A percentile compares a stretch with the other conserved stretches of the same genome.
phyloP scores from a whole-genome alignment of 2,329 filamentous ascomycete genomes.

The Meredithiella fracta region DNA sequence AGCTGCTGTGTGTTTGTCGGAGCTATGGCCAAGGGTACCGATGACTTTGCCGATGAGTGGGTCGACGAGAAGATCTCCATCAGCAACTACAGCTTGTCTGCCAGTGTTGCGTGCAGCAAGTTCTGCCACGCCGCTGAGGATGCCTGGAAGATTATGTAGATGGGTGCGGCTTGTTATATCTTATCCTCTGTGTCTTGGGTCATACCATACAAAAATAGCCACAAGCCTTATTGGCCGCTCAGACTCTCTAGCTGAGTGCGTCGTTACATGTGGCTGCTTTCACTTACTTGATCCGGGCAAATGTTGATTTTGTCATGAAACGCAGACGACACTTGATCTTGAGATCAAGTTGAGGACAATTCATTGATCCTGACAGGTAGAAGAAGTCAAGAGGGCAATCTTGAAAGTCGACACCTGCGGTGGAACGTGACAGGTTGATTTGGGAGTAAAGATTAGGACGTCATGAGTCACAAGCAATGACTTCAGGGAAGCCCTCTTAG shows the following conservation, averaged over 20 bases:
- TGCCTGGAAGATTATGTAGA: constrained; percentile 79
- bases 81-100: constrained; percentile 93
- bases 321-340: not conserved
- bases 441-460: no score
- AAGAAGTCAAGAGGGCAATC: not conserved
- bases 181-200: not conserved
- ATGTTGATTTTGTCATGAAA: not conserved
- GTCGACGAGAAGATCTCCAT: constrained; percentile 97
- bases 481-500: not conserved
- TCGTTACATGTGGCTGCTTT: not conserved
- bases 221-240: not conserved
- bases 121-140: constrained; percentile 98
- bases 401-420: not conserved
- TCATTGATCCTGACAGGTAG: not conserved
- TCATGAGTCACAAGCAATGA: not conserved
- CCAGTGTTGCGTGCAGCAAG: constrained; percentile 97
- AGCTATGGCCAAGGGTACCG: constrained; percentile 92
- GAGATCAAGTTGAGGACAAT: not conserved
- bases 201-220: not conserved
- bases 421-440: no score
- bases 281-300: not conserved
- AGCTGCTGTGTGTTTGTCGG: constrained; percentile 97
- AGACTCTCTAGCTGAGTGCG: not conserved
- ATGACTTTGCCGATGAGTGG: constrained; percentile 85
- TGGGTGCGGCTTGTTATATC: not conserved